phyloP scores from a whole-genome alignment of 1,284 basidiomycete genomes.

The Cystobasidiaceae sp. region DNA sequence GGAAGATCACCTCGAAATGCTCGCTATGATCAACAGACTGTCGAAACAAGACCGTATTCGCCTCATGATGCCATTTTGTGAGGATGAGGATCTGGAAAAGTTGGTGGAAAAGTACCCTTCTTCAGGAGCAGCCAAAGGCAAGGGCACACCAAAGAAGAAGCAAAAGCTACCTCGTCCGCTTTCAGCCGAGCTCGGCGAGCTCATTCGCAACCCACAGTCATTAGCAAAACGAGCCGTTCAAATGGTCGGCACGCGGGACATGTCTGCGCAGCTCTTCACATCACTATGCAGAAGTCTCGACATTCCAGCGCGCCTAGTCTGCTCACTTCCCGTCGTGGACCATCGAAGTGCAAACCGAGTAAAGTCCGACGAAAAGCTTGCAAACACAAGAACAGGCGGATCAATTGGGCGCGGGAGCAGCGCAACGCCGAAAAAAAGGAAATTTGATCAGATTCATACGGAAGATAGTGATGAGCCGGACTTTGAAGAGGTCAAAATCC shows the following conservation, averaged over 20 bases:
- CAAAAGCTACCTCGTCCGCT: conserved; percentile 35
- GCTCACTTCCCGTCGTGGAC: conserved; percentile 76
- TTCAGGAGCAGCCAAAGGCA: conserved; percentile 16
- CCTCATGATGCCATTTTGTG: conserved; percentile 34
- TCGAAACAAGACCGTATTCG: conserved; percentile 13
- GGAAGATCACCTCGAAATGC: conserved; percentile 11
- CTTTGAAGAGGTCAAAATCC: conserved; percentile 41
- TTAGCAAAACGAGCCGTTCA: conserved; percentile 83
- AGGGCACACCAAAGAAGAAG: conserved; percentile 40
- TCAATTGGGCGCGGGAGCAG: conserved; percentile 24
- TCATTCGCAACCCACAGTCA: conserved; percentile 69
- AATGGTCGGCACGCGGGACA: conserved; percentile 74
- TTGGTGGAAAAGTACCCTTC: conserved; percentile 2
- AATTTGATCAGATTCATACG: conserved; percentile 33
- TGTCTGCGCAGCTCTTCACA: conserved; percentile 86
- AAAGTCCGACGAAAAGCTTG: conserved; percentile 38
- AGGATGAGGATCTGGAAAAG: conserved; percentile 41
- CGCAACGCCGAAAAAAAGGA: conserved; percentile 41
- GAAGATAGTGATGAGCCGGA: conserved; percentile 35
- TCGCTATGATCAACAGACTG: not conserved
- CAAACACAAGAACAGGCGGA: conserved; percentile 32
- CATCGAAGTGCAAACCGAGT: conserved; percentile 47
- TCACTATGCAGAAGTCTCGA: conserved; percentile 79
- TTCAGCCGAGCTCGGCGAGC: conserved; percentile 57
- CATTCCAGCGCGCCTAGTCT: conserved; percentile 80